phyloP scores from a whole-genome alignment of 2,329 filamentous ascomycete genomes.

The Cercospora sojina region DNA sequence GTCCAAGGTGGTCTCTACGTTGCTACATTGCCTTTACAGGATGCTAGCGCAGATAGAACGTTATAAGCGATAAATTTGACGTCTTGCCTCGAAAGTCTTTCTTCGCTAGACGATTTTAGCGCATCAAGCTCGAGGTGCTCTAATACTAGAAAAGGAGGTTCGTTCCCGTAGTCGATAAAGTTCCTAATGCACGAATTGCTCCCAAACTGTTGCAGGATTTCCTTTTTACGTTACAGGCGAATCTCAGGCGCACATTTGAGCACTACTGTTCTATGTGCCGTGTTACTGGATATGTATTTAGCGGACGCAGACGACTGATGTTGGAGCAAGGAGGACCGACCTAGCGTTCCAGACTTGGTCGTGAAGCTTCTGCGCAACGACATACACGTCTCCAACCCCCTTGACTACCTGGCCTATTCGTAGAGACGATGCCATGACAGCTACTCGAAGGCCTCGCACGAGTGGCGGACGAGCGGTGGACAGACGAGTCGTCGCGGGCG shows the following conservation, averaged over 20 bases:
- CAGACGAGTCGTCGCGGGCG: too few relatives aligned
- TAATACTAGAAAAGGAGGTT: slow-evolving; percentile 14
- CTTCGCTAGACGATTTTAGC: too few relatives aligned
- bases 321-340: not conserved
- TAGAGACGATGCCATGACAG: slow-evolving; percentile 14
- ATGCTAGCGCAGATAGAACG: slow-evolving; percentile 31
- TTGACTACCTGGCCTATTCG: slow-evolving; percentile 19
- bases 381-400: slow-evolving; percentile 13
- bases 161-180: slow-evolving; percentile 14
- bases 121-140: too few relatives aligned
- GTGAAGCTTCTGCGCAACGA: slow-evolving; percentile 18
- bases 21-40: too few relatives aligned
- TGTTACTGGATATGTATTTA: slow-evolving; percentile 11
- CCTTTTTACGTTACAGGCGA: slow-evolving; percentile 13
- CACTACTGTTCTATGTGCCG: slow-evolving; percentile 10
- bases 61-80: slow-evolving; percentile 25
- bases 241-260: slow-evolving; percentile 15
- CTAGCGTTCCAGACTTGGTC: slow-evolving; percentile 18
- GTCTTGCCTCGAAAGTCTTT: slow-evolving; percentile 17
- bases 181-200: slow-evolving; percentile 12
- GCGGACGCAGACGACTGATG: slow-evolving; percentile 1
- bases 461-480: not conserved
- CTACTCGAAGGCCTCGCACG: not conserved
- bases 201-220: slow-evolving; percentile 14
- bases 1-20: too few relatives aligned